These are phyloP conservation scores for Paracoccidioides lutzii DNA, from an alignment of 2,329 filamentous ascomycete genomes.

Conservation along the genomic window DNA sequence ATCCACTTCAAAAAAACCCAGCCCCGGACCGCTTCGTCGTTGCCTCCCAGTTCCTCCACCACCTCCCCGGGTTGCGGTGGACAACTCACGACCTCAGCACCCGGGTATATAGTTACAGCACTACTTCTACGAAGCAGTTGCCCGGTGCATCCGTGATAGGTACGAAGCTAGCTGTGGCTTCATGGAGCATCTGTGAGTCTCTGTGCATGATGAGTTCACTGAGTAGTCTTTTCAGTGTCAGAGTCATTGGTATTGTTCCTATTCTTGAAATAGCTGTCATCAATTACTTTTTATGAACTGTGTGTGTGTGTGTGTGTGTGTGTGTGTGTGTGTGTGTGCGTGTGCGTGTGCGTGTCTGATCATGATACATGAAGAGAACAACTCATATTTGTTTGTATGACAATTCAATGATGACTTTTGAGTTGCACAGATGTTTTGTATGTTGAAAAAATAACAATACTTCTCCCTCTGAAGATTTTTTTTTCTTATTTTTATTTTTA, in stretches of 20 bases:
- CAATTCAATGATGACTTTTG: no score
- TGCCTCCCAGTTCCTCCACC: conserved; percentile 22
- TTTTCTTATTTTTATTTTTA: no score
- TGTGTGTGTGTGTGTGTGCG: neutral
- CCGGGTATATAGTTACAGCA: conserved; percentile 40
- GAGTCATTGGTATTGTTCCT: conserved; percentile 39
- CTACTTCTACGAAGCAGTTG: conserved; percentile 32
- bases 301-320: neutral
- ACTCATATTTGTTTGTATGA: no score
- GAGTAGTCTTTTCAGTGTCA: conserved; percentile 37
- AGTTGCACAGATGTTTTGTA: no score
- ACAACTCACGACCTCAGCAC: conserved; percentile 37
- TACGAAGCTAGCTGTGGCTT: conserved; percentile 29
- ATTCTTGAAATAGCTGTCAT: conserved; percentile 17
- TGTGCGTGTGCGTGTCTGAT: no score
- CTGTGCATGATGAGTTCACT: conserved; percentile 39
- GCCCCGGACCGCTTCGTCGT: conserved; percentile 5
- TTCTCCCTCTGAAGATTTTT: no score
- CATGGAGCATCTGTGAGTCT: conserved; percentile 26
- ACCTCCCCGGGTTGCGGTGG: conserved; percentile 29
- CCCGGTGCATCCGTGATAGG: conserved; percentile 37
- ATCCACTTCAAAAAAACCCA: conserved; percentile 6
- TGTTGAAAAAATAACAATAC: no score
- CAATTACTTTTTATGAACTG: neutral
- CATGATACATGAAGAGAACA: no score